These are phyloP conservation scores for Tinospora cordifolia DNA, from an alignment of 164 flowering plant species.

Conservation along the genomic window DNA sequence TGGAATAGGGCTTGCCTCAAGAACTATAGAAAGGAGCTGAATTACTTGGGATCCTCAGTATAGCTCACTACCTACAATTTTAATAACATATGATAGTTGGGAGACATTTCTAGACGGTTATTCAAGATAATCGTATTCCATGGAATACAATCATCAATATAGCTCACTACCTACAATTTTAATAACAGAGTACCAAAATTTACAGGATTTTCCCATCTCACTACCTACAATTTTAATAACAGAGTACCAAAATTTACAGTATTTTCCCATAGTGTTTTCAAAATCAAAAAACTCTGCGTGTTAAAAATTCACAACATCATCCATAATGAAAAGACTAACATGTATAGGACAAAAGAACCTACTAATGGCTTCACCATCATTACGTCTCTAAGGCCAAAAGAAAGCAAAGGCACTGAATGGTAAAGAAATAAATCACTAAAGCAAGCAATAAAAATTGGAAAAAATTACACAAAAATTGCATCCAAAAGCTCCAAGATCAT, in stretches of 20 bases:
- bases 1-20: conserved; percentile 29
- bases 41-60: conserved; percentile 49
- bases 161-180: no score
- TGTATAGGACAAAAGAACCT: neutral
- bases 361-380: neutral
- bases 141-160: no score
- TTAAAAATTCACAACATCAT: conserved; percentile 6
- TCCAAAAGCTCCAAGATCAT: neutral
- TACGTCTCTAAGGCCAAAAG: neutral
- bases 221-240: no score
- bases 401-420: neutral
- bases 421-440: neutral
- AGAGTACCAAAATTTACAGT: conserved; percentile 39
- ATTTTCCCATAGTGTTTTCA: conserved; percentile 51
- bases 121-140: neutral
- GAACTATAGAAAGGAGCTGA: conserved; percentile 34
- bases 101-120: neutral
- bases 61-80: conserved; percentile 45
- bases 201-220: no score
- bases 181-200: no score
- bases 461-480: neutral
- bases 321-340: neutral
- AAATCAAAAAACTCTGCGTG: conserved; percentile 60
- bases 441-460: neutral
- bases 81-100: conserved; percentile 12